These are phyloP conservation scores for Paecilomyces sp. DNA, from an alignment of 2,329 filamentous ascomycete genomes.

Conservation along the genomic window DNA sequence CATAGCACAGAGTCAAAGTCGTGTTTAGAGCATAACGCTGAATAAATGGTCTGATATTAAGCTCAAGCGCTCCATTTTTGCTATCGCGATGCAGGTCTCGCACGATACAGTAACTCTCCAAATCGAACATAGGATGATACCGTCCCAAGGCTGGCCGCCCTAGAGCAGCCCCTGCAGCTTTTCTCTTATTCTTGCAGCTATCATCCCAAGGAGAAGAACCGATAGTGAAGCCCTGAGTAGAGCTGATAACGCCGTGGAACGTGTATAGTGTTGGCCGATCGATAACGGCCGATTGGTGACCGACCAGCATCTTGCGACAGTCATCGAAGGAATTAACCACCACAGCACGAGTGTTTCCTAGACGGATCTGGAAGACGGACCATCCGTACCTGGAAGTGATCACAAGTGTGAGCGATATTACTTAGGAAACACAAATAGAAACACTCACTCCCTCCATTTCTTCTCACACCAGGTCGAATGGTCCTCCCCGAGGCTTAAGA, in stretches of 20 bases:
- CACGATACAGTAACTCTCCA: conserved; percentile 62
- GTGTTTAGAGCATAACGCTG: conserved; percentile 67
- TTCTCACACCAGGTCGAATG: conserved; percentile 46
- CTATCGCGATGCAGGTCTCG: conserved; percentile 59
- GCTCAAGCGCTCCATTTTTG: conserved; percentile 49
- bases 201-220: conserved; percentile 73
- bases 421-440: background rate
- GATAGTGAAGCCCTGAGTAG: conserved; percentile 67
- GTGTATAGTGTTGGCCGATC: conserved; percentile 68
- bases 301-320: conserved; percentile 60
- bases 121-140: conserved; percentile 70
- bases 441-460: conserved; percentile 46
- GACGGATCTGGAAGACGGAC: conserved; percentile 49
- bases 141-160: conserved; percentile 63
- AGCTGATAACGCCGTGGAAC: conserved; percentile 66
- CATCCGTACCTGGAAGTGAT: background rate
- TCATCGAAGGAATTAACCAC: conserved; percentile 68
- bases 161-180: conserved; percentile 65
- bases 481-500: conserved; percentile 49
- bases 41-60: conserved; percentile 62
- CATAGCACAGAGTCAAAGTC: conserved; percentile 66
- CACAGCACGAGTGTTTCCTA: conserved; percentile 49
- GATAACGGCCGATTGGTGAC: conserved; percentile 65
- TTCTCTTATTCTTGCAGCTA: conserved; percentile 63
- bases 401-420: background rate